These are phyloP conservation scores for Litsea cubeba DNA, from an alignment of 164 flowering plant species.

Conservation along the genomic window DNA sequence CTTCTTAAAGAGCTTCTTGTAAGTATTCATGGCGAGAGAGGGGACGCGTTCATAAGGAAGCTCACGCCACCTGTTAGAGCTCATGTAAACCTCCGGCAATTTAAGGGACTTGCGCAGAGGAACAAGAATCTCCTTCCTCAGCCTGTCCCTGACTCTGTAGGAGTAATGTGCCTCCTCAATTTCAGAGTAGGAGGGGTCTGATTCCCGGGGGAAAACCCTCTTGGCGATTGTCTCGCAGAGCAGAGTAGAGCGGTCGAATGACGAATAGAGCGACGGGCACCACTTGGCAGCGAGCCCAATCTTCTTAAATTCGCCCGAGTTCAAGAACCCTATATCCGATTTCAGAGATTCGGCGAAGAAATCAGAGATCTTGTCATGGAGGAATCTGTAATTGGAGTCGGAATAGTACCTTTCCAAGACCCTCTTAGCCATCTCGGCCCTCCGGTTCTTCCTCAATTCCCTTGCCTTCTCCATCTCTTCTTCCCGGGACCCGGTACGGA, in stretches of 20 bases:
- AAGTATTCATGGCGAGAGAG: constrained; percentile 48
- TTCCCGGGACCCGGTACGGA: not conserved
- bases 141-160: constrained; percentile 37
- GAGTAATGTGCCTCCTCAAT: constrained; percentile 41
- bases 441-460: not conserved
- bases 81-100: constrained; percentile 28
- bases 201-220: constrained; percentile 34
- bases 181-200: constrained; percentile 25
- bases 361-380: constrained; percentile 27
- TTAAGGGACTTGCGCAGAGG: constrained; percentile 29
- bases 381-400: constrained; percentile 25
- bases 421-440: constrained; percentile 16
- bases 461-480: not conserved
- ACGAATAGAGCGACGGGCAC: constrained; percentile 29
- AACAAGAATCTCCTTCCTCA: constrained; percentile 37
- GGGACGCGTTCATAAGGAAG: constrained; percentile 45
- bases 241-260: constrained; percentile 20
- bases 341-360: constrained; percentile 18
- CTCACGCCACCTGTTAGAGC: constrained; percentile 30
- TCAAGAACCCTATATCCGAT: constrained; percentile 13
- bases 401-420: constrained; percentile 21
- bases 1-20: constrained; percentile 32
- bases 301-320: constrained; percentile 7
- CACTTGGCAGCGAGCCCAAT: constrained; percentile 29
- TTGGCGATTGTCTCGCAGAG: constrained; percentile 46